Conservation (phyloP, 768 basidiomycete species). For the Clavaria fumosa region DNA sequence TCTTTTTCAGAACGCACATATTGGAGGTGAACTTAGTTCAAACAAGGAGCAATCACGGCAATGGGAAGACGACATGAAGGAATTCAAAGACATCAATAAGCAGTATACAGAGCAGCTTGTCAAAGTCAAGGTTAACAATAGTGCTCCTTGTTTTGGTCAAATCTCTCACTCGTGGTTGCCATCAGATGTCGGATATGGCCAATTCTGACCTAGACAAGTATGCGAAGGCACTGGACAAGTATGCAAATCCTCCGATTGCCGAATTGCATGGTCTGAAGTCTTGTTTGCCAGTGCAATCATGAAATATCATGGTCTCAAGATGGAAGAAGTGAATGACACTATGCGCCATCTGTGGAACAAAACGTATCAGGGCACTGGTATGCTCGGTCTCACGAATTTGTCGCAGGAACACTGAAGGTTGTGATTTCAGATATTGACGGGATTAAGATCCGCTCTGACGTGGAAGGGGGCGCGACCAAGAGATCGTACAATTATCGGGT, state of each 20-base stretch:
- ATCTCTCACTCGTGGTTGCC: not conserved
- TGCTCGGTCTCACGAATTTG: conserved; percentile 11
- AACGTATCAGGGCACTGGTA: conserved; percentile 96
- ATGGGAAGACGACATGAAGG: conserved; percentile 55
- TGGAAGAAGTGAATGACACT: conserved; percentile 98
- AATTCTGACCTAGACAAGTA: conserved; percentile 97
- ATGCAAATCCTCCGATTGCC: conserved; percentile 13
- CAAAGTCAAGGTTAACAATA: conserved; percentile 70
- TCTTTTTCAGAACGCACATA: conserved; percentile 48
- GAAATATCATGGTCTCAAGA: conserved; percentile 94
- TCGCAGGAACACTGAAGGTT: conserved; percentile 5
- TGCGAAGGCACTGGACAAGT: conserved; percentile 95
- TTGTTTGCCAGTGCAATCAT: conserved; percentile 69
- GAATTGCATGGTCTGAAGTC: conserved; percentile 7
- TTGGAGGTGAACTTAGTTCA: conserved; percentile 72
- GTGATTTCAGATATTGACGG: conserved; percentile 76
- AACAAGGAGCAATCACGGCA: conserved; percentile 49
- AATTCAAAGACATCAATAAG: conserved; percentile 78
- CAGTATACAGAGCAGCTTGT: conserved; percentile 83
- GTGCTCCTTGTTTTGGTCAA: not conserved
- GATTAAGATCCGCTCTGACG: conserved; percentile 88
- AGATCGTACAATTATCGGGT: conserved; percentile 96
- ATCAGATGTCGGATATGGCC: conserved; percentile 92
- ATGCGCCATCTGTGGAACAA: conserved; percentile 97
- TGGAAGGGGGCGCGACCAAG: conserved; percentile 79